Base-by-base conservation (phyloP, 345 rosid genomes). In the Gossypium rotundifolium region DNA sequence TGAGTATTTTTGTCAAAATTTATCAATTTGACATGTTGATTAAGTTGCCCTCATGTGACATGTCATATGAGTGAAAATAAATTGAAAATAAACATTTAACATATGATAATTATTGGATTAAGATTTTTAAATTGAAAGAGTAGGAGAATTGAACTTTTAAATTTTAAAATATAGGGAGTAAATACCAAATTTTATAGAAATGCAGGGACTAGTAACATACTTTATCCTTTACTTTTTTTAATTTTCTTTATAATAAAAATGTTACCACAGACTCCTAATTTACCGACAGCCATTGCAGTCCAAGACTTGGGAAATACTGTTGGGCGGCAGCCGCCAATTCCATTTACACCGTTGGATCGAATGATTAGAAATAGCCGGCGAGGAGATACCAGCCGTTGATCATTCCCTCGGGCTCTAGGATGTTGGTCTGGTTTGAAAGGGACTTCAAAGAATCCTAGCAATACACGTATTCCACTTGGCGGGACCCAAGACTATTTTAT, bases 251-350 rank as follows among this genome's bases (percentile, higher is more conserved):
- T 22, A 57, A 59, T 2, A 73, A 78, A 33, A 85, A 79, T 73
- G 72, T 75, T 33, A 5, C 78, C 80, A 17, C 17, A 53, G 79
- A 38, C 77, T 69, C 73, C 75, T 51, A 72, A 46, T 79, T 85
- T 82, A 86, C 87, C 85, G 88, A 86, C 87, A 79, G 85, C 88
- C 81, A 84, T 59, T 27, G 79, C 77, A 71, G 82, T 66, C 81
- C 84, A 79, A 82, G 66, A 72, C 81, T 45, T 82, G 81, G 79
- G 81, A 83, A 71, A 59, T 76, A 79, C 83, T 66, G 79, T 45
- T 80, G 91, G 97, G 79, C 93, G 94, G 94, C 89, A 72, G 80
- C 98, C 97, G 98, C 88, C 92, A 18, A 71, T 65, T 60, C n/a
- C 38, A 76, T 65, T 0, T 12, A 0, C 75, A 45, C 88, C 92